Evolutionary conservation across 2,329 filamentous ascomycete genomes (phyloP), one percentile per base, ranked within the genome.

Genomic region (Colletotrichum tamarilloi): DNA sequence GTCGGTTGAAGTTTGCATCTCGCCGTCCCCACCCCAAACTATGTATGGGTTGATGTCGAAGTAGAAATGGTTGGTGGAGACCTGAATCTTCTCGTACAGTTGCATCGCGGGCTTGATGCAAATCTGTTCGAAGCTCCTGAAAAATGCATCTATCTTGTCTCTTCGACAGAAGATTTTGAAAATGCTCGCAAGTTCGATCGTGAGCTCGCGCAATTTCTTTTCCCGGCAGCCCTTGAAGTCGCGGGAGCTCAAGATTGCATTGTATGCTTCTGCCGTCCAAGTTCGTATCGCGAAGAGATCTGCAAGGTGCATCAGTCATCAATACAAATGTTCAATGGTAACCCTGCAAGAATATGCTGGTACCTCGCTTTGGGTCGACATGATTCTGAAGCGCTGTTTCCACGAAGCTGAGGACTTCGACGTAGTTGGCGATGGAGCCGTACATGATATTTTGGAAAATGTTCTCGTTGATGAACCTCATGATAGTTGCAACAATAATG

Each of bases 221-320:
- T 76, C 68, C 12, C 82, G 79, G 9, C 77, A 72, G 1, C 46
- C n/a, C 52, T 64, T 70, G 68, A 82, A 83, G 7, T 78, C 75
- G 5, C 78, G 78, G 5, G 78, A 77, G 58, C 78, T 80, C 24
- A 84, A 69, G 14, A 84, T 66, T 24, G 82, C 81, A 57, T 80
- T 82, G 67, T 82, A 80, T 4, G 82, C 80, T 59, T 84, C 83
- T 11, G 81, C 81, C 11, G 79, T 80, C 83, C 82, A 84, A 5
- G 79, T 81, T 30, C 83, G 76, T 5, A 83, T 76, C 0, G 82
- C 77, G 46, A 83, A 83, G 5, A 82, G 77, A 72, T 84, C 83
- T 84, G 56, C 7, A 5, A 28, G 19, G 12, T 19, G 26, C 7
- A 6, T 62, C 26, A 56, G 19, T 32, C 2, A 6, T 62, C n/a